Evolutionary conservation across 345 rosid genomes (phyloP).

Genomic region (Corchorus olitorius): DNA sequence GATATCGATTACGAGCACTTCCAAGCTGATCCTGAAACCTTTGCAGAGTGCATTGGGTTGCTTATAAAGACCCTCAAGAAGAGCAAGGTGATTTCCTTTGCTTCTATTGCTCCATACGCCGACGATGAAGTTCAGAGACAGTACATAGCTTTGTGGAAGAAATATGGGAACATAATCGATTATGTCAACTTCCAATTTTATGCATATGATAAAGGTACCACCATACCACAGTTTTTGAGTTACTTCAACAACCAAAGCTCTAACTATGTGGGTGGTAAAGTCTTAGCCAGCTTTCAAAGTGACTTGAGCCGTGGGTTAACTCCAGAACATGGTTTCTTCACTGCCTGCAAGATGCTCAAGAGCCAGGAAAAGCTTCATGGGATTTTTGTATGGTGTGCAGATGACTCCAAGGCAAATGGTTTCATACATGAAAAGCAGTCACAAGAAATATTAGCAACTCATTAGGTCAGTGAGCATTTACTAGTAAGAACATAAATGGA

Average conservation of each 20-base stretch:
- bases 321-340: constrained; percentile 47
- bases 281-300: constrained; percentile 49
- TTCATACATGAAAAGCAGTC: constrained; percentile 44
- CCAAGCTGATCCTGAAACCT: constrained; percentile 30
- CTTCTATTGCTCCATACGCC: constrained; percentile 58
- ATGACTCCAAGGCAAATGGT: constrained; percentile 47
- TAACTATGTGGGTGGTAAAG: constrained; percentile 45
- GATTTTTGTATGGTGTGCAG: constrained; percentile 59
- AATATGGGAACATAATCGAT: constrained; percentile 55
- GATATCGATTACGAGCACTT: constrained; percentile 42
- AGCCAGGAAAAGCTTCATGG: constrained; percentile 42
- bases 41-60: constrained; percentile 35
- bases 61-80: constrained; percentile 35
- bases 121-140: constrained; percentile 38
- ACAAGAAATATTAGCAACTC: constrained; percentile 34
- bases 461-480: background rate
- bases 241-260: constrained; percentile 38
- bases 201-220: constrained; percentile 46
- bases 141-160: constrained; percentile 54
- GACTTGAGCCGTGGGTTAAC: constrained; percentile 47
- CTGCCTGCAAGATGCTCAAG: constrained; percentile 42
- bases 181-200: constrained; percentile 67
- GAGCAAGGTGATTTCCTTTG: constrained; percentile 33
- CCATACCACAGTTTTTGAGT: constrained; percentile 40
- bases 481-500: background rate